phyloP scores from a whole-genome alignment of 2,329 filamentous ascomycete species.

The Phyllosticta citriasiana region DNA sequence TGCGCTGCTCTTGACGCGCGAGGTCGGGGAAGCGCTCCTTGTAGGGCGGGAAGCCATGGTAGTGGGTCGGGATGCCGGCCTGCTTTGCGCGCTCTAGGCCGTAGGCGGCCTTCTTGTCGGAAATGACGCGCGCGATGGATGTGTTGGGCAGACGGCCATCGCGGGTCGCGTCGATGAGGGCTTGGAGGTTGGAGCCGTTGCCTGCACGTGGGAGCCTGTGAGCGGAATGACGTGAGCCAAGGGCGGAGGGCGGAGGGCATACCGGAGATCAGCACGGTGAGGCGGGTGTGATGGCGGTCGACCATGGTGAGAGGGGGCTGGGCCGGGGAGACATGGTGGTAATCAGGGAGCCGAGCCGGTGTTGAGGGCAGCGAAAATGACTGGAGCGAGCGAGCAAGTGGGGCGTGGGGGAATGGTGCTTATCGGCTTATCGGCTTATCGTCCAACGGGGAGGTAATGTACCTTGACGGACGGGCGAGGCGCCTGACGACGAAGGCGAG shows the following conservation, averaged over 20 bases:
- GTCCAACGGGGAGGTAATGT: too few relatives aligned
- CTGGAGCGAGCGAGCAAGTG: not conserved
- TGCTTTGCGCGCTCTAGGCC: conserved; percentile 52
- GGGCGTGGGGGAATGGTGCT: not conserved
- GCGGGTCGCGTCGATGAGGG: conserved; percentile 54
- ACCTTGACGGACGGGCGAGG: too few relatives aligned
- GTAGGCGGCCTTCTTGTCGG: conserved; percentile 48
- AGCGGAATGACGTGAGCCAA: conserved; percentile 38
- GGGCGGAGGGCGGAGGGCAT: not conserved
- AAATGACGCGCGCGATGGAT: conserved; percentile 53
- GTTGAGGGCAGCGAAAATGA: not conserved
- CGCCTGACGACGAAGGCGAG: too few relatives aligned
- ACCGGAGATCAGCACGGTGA: conserved; percentile 49
- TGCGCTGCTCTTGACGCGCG: conserved; percentile 41
- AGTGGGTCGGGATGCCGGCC: conserved; percentile 59
- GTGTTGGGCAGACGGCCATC: conserved; percentile 37
- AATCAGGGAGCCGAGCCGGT: not conserved
- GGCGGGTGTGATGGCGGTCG: conserved; percentile 16
- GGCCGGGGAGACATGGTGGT: not conserved
- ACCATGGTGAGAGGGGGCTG: not conserved
- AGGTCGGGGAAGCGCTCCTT: conserved; percentile 55
- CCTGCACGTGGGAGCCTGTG: conserved; percentile 20
- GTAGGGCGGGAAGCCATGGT: conserved; percentile 72
- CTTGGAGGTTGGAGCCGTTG: conserved; percentile 70
- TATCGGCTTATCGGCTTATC: not conserved